Percentiles rank a stretch among this genome's conserved stretches.
Evolutionary conservation across 257 asterid species (phyloP).

Genomic region (Solanum pennellii): DNA sequence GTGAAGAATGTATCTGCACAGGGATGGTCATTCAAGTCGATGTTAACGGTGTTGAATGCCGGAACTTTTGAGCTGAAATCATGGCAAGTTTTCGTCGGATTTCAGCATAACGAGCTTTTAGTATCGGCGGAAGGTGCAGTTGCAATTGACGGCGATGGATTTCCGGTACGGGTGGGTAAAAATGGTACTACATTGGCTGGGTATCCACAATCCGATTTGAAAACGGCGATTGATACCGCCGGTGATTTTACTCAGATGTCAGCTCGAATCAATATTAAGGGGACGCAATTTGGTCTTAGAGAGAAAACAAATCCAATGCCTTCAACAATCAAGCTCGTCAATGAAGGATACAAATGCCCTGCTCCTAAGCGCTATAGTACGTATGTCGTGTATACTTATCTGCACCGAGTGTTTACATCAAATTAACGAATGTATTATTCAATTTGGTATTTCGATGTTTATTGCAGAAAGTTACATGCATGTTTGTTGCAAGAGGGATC

Average conservation of each 20-base stretch:
- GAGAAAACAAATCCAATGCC: conserved; percentile 64
- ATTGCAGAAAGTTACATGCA: conserved; percentile 49
- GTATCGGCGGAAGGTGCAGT: conserved; percentile 73
- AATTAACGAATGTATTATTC: not conserved
- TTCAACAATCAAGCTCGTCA: conserved; percentile 39
- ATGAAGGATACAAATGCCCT: conserved; percentile 79
- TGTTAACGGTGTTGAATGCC: conserved; percentile 36
- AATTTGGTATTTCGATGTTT: not conserved
- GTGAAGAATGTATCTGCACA: conserved; percentile 74
- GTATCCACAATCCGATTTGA: conserved; percentile 57
- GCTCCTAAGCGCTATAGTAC: conserved; percentile 31
- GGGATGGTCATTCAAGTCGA: conserved; percentile 69
- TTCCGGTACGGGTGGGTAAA: conserved; percentile 45
- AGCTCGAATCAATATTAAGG: conserved; percentile 42
- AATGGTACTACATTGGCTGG: conserved; percentile 68
- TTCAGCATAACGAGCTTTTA: conserved; percentile 61
- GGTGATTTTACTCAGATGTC: conserved; percentile 58
- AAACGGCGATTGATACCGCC: conserved; percentile 91
- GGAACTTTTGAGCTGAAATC: conserved; percentile 54
- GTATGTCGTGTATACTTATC: not conserved
- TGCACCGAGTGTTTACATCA: not conserved
- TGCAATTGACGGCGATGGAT: conserved; percentile 39
- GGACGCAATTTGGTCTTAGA: conserved; percentile 62
- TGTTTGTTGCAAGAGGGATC: conserved; percentile 70
- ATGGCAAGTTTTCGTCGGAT: conserved; percentile 59